A percentile compares a stretch with the other conserved stretches of the same genome.
phyloP scores from a whole-genome alignment of 768 basidiomycete genomes.

The Amanita muscaria region DNA sequence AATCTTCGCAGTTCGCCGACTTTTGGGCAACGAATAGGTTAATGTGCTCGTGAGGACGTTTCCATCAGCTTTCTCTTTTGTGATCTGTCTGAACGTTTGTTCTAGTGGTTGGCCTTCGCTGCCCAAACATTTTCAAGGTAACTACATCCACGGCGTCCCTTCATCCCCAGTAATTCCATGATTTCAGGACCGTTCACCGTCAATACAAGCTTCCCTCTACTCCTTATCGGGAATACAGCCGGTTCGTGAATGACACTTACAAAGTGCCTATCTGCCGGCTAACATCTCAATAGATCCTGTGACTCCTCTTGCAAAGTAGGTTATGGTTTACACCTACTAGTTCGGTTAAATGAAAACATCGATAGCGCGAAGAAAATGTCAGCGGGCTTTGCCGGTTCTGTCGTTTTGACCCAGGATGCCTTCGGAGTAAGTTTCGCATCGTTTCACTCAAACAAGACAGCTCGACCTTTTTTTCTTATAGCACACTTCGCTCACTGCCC shows the following conservation, averaged over 20 bases:
- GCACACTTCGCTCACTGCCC: constrained; percentile 26
- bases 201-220: constrained; percentile 12
- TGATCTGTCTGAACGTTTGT: background rate
- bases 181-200: constrained; percentile 7
- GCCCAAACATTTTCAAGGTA: background rate
- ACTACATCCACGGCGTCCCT: background rate
- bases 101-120: background rate
- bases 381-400: constrained; percentile 12
- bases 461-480: no score
- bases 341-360: background rate
- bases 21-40: constrained; percentile 21
- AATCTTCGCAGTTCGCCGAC: constrained; percentile 23
- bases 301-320: constrained; percentile 13
- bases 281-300: constrained; percentile 12
- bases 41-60: constrained; percentile 24
- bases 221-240: constrained; percentile 13
- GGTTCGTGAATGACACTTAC: constrained; percentile 6
- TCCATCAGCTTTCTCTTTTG: constrained; percentile 9
- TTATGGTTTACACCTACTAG: background rate
- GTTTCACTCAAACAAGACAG: no score
- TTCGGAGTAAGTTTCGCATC: background rate
- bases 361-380: constrained; percentile 16
- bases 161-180: background rate
- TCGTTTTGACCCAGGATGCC: constrained; percentile 12
- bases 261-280: background rate